Base-by-base conservation (phyloP, 78 protist species). In the Dictyostelium capitatum region DNA sequence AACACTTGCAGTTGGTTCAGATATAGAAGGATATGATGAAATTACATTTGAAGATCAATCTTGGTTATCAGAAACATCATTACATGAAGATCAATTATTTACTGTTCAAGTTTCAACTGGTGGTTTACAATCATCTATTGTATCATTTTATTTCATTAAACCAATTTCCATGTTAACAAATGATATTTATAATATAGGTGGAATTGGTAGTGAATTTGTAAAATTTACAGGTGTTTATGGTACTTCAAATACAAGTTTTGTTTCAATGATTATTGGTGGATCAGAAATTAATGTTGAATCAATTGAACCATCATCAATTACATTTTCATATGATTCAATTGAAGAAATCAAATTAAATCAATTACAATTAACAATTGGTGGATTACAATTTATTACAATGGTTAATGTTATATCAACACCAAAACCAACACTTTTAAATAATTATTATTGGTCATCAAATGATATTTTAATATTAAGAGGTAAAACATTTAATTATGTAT, bases 81-180 rank as follows among this genome's bases (percentile, higher is more conserved):
- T 67, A 32, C 17, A 25, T 30, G 23, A 67, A 15, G 75, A 32
- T 30, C 41, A 67, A 67, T 17, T 15, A 32, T 67, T 67, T 67
- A 67, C 75, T 30, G 75, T 32, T 32, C 47, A 32, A 67, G 50
- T 67, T 67, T 67, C 75, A 67, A 67, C 75, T 14, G 46, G 46
- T 32, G 23, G 23, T 32, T 67, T 65, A 1, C 0, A 14, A 15
- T 67, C 75, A 67, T 30, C 28, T 15, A 12, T 30, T 32, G 75
- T 17, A 67, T 12, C 75, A 6, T 67, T 67, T 32, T 30, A 10
- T 1, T 67, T 12, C 11, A 67, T 67, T 5, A 67, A 67, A 32
- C 9, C 9, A 3, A 67, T 67, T 67, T 14, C n/a, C 10, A 67
- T 67, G 46, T 30, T 3, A 4, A 23, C 28, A 6, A 28, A 14